Conservation (phyloP, 2,329 filamentous ascomycete genomes). For the Uncinocarpus reesii region DNA sequence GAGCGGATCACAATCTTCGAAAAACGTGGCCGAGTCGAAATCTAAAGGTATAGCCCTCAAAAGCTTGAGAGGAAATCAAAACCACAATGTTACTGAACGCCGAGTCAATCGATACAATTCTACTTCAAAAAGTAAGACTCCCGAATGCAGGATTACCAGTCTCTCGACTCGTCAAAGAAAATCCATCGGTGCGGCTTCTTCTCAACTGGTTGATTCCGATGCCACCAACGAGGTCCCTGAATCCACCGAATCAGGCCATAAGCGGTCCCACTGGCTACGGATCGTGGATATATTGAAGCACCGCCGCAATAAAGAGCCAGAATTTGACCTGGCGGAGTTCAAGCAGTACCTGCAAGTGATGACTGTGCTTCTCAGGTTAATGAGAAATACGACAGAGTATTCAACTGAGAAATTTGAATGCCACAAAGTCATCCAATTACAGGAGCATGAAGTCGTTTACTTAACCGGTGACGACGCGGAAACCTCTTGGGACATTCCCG, state of each 20-base stretch:
- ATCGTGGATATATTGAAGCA: not conserved
- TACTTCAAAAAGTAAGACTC: too few species aligned
- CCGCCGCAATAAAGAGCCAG: not conserved
- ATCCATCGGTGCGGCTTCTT: too few species aligned
- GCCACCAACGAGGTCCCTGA: too few species aligned
- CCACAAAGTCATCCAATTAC: slow-evolving; percentile 26
- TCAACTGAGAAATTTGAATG: slow-evolving; percentile 14
- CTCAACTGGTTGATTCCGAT: not conserved
- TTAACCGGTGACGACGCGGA: slow-evolving; percentile 28
- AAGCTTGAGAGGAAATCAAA: not conserved
- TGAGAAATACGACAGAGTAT: slow-evolving; percentile 15
- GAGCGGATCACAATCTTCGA: not conserved
- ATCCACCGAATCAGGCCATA: too few species aligned
- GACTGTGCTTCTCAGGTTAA: slow-evolving; percentile 22
- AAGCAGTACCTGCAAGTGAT: slow-evolving; percentile 22
- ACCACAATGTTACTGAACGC: too few species aligned
- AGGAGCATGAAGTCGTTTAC: slow-evolving; percentile 29
- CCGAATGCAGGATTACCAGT: too few species aligned
- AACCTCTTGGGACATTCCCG: slow-evolving; percentile 30
- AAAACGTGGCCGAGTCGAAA: not conserved
- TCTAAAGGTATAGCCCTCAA: not conserved
- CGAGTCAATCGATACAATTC: too few species aligned
- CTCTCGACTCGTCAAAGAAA: too few species aligned
- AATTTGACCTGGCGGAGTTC: not conserved
- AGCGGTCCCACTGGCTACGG: not conserved